Conservation (phyloP, 2,329 filamentous ascomycete genomes). For the Pyrenophora tritici-repentis region DNA sequence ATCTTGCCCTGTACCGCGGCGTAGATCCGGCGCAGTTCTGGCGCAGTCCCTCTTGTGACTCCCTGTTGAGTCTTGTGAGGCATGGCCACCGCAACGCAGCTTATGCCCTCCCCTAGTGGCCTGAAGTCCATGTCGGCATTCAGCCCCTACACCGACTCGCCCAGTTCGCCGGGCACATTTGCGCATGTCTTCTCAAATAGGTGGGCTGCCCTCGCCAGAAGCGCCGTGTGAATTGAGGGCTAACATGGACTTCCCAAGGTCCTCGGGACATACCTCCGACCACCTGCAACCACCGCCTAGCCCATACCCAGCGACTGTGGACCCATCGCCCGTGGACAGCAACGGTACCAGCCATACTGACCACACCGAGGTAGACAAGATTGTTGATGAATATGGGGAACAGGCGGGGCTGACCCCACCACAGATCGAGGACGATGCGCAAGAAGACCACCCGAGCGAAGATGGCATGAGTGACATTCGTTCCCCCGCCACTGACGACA, state of each 20-base stretch:
- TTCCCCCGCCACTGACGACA: slow-evolving; percentile 44
- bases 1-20: neutral
- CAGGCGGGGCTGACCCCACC: slow-evolving; percentile 29
- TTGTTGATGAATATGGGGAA: neutral
- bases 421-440: slow-evolving; percentile 75
- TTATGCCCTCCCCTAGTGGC: slow-evolving; percentile 52
- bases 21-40: slow-evolving; percentile 28
- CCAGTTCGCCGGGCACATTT: slow-evolving; percentile 55
- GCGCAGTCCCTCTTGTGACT: slow-evolving; percentile 26
- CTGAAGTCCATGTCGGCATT: slow-evolving; percentile 51
- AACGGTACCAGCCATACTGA: slow-evolving; percentile 83
- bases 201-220: slow-evolving; percentile 49
- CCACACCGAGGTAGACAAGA: slow-evolving; percentile 64
- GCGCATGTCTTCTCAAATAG: slow-evolving; percentile 49
- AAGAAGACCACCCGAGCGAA: slow-evolving; percentile 58
- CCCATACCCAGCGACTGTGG: slow-evolving; percentile 67
- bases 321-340: slow-evolving; percentile 83
- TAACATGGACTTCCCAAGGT: slow-evolving; percentile 46
- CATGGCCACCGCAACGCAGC: slow-evolving; percentile 50
- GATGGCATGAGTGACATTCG: slow-evolving; percentile 47
- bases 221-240: slow-evolving; percentile 13
- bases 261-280: slow-evolving; percentile 52
- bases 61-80: slow-evolving; percentile 24
- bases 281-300: slow-evolving; percentile 55
- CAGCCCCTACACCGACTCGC: slow-evolving; percentile 58